A percentile compares a stretch with the other conserved stretches of the same genome.
phyloP scores from a whole-genome alignment of 805 yeast genomes.

The Hanseniaspora meyeri region DNA sequence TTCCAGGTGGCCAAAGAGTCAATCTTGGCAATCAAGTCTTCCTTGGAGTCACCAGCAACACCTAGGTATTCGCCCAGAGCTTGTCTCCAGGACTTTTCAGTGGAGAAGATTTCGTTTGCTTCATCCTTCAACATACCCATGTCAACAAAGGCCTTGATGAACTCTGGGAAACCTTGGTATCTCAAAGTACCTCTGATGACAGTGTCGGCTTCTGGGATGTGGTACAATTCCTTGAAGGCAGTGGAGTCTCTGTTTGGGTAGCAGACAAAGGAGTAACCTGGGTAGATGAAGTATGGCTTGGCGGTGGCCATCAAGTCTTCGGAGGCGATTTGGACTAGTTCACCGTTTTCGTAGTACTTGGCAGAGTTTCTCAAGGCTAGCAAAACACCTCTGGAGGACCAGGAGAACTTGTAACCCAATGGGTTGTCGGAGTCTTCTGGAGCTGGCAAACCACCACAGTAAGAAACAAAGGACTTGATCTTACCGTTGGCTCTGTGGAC shows the following conservation, averaged over 20 bases:
- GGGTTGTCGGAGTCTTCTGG: conserved; percentile 98
- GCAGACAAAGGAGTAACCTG: conserved; percentile 87
- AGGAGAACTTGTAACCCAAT: conserved; percentile 94
- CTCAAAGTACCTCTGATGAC: conserved; percentile 94
- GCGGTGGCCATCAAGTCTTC: conserved; percentile 93
- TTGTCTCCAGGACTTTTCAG: conserved; percentile 71
- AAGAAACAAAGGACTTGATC: conserved; percentile 83
- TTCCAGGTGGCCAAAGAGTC: conserved; percentile 69
- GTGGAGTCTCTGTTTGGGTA: conserved; percentile 99
- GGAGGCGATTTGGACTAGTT: conserved; percentile 64
- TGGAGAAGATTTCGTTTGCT: conserved; percentile 42
- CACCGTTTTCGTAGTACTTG: conserved; percentile 74
- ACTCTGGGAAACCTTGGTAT: conserved; percentile 98
- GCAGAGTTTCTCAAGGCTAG: conserved; percentile 92
- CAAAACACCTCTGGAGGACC: conserved; percentile 97
- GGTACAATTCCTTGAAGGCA: conserved; percentile 77
- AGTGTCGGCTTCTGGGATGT: conserved; percentile 94
- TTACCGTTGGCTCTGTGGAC: conserved; percentile 86
- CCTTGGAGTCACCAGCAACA: conserved; percentile 55
- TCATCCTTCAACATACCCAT: conserved; percentile 82
- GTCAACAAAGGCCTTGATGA: conserved; percentile 88
- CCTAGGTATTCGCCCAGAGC: conserved; percentile 68
- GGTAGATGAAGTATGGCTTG: conserved; percentile 87
- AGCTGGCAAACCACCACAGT: conserved; percentile 98
- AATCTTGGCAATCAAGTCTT: conserved; percentile 65